phyloP scores from a whole-genome alignment of 1,284 basidiomycete species.

The Cryptococcus floricola region DNA sequence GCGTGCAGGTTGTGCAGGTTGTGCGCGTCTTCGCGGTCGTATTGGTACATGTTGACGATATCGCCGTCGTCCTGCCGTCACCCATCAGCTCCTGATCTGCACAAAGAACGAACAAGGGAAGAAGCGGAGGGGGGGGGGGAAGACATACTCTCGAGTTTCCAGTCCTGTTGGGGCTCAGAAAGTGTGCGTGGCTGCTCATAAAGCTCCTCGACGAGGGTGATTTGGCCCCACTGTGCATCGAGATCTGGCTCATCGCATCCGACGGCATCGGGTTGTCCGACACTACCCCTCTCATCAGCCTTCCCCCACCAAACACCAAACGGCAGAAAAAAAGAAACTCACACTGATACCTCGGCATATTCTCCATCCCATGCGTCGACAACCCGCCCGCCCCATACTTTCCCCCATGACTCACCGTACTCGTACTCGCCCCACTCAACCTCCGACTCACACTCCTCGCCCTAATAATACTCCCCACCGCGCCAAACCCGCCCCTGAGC shows the following conservation, averaged over 20 bases:
- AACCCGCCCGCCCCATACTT: conserved; percentile 16
- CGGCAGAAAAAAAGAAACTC: conserved; percentile 10
- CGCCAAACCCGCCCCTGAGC: conserved; percentile 80
- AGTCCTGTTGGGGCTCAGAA: not conserved
- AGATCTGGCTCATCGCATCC: conserved; percentile 40
- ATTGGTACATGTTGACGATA: conserved; percentile 47
- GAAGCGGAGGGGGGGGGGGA: not conserved
- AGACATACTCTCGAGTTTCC: not conserved
- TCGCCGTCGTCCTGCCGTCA: conserved; percentile 34
- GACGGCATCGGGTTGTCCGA: conserved; percentile 45
- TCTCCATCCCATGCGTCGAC: conserved; percentile 35
- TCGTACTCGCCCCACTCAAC: conserved; percentile 31
- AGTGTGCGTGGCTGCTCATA: not conserved
- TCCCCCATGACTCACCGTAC: conserved; percentile 12
- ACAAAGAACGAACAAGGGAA: too few species aligned
- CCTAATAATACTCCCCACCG: conserved; percentile 82
- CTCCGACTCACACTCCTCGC: conserved; percentile 54
- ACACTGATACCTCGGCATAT: conserved; percentile 40
- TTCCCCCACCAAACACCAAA: not conserved
- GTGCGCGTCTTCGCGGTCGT: conserved; percentile 33
- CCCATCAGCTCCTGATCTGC: too few species aligned
- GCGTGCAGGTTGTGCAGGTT: not conserved
- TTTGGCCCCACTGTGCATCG: conserved; percentile 27
- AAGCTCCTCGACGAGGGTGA: conserved; percentile 4
- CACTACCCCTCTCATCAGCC: conserved; percentile 23